Base-by-base conservation (phyloP, 2,329 filamentous ascomycete genomes). In the Calonectria pseudoturangicola region DNA sequence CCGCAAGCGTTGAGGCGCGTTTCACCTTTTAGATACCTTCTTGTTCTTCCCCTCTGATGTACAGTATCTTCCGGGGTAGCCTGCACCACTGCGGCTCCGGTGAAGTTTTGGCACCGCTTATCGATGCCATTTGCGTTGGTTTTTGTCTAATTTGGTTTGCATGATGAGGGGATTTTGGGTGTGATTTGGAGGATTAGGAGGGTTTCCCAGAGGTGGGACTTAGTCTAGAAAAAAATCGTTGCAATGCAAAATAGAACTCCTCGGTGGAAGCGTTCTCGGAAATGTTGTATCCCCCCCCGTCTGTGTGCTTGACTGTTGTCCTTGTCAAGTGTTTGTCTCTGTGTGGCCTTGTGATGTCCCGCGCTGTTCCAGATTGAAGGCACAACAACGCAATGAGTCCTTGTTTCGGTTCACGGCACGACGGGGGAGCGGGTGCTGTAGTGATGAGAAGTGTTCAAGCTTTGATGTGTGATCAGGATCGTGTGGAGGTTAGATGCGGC, bases 51-150 rank as follows among this genome's bases (percentile, higher is more conserved):
- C 68, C 58, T 80, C 78, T 71, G 63, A 39, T 84, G 82, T 84
- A 84, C 64, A 81, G 78, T 81, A 78, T 72, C 68, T 76, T 79
- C 76, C 75, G 63, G 48, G 68, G 75, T 77, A 30, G 79, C 79
- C 79, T 82, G 73, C 75, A 77, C 58, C 76, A 76, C 73, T 72
- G 76, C 79, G 79, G 76, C 80, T 79, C 78, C 65, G 47, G 21
- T 10, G 27, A 60, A 50, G 68, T 68, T 36, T 54, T 71, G 76
- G 70, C 67, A 36, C 16, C 21, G 36, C 63, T 48, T 66, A 36
- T 41, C 15, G 33, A 60, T 39, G 47, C 41, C 45, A 56, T 56
- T 54, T 60, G 54, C 47, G 70, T 71, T 76, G 60, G 68, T 75
- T 74, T 65, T 30, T 50, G 50, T 68, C 28, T 18, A 27, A 39